phyloP scores from a whole-genome alignment of 805 yeast genomes.

The Pichia sporocuriosa region DNA sequence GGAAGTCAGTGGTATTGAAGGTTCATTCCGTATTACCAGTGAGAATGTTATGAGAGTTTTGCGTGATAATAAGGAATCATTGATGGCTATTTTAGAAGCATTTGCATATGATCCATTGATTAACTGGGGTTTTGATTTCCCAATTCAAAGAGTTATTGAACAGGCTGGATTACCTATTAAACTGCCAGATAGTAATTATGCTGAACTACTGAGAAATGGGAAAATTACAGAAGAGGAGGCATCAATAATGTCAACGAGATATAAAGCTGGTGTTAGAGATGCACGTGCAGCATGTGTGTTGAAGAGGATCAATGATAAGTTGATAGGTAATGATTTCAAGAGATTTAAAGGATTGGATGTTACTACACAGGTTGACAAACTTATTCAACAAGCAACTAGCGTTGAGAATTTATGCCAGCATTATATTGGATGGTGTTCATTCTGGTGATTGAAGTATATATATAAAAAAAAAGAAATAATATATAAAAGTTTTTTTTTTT shows the following conservation, averaged over 20 bases:
- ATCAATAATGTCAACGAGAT: conserved; percentile 58
- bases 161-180: conserved; percentile 53
- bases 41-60: conserved; percentile 95
- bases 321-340: conserved; percentile 89
- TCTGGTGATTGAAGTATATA: conserved; percentile 54
- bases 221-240: conserved; percentile 76
- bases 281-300: conserved; percentile 89
- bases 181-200: conserved; percentile 61
- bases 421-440: conserved; percentile 98
- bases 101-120: conserved; percentile 98
- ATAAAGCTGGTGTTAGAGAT: conserved; percentile 66
- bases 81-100: conserved; percentile 97
- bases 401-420: conserved; percentile 95
- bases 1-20: conserved; percentile 99
- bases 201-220: conserved; percentile 62
- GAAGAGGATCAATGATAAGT: conserved; percentile 83
- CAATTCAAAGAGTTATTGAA: conserved; percentile 69
- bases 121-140: conserved; percentile 97
- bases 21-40: conserved; percentile 92
- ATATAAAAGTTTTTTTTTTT: too few species aligned
- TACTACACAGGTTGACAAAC: conserved; percentile 84
- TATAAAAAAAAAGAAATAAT: too few species aligned
- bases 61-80: conserved; percentile 88
- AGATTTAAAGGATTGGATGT: conserved; percentile 65
- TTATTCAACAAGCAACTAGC: conserved; percentile 93